These are phyloP conservation scores for Blastobotrys proliferans DNA, from an alignment of 1,139 yeast genomes.

Conservation along the genomic window DNA sequence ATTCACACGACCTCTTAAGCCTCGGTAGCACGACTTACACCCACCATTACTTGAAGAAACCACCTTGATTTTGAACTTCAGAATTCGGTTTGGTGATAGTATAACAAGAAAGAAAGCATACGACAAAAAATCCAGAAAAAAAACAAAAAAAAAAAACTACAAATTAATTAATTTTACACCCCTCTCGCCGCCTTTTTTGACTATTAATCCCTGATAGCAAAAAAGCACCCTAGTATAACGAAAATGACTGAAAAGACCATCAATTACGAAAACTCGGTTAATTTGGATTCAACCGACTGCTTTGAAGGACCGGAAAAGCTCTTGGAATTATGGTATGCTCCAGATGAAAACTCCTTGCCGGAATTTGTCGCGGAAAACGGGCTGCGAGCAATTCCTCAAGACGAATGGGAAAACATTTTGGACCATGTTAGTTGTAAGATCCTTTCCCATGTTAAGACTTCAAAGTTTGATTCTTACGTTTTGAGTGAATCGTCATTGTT, in stretches of 20 bases:
- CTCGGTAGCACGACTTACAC: slow-evolving; percentile 38
- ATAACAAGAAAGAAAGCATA: neutral
- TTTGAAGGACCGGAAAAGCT: slow-evolving; percentile 97
- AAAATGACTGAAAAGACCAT: slow-evolving; percentile 40
- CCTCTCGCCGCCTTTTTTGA: slow-evolving; percentile 10
- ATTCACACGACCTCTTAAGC: slow-evolving; percentile 37
- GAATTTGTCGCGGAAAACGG: slow-evolving; percentile 31
- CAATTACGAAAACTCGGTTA: slow-evolving; percentile 74
- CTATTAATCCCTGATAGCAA: slow-evolving; percentile 13
- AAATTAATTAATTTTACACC: neutral
- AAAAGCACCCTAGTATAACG: slow-evolving; percentile 17
- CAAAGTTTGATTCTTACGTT: slow-evolving; percentile 73
- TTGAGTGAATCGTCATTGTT: slow-evolving; percentile 87
- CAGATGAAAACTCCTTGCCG: slow-evolving; percentile 38
- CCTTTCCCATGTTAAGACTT: slow-evolving; percentile 68
- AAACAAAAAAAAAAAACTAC: neutral
- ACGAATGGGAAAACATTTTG: slow-evolving; percentile 66
- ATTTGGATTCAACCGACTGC: slow-evolving; percentile 81
- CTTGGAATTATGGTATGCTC: slow-evolving; percentile 85
- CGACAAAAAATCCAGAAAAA: neutral
- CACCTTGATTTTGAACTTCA: no score
- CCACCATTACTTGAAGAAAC: no score
- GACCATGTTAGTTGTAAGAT: slow-evolving; percentile 87
- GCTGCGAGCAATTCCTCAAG: slow-evolving; percentile 61
- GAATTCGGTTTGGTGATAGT: neutral